Base-by-base conservation (phyloP, 768 basidiomycete genomes). In the Erythrobasidium yunnanense region DNA sequence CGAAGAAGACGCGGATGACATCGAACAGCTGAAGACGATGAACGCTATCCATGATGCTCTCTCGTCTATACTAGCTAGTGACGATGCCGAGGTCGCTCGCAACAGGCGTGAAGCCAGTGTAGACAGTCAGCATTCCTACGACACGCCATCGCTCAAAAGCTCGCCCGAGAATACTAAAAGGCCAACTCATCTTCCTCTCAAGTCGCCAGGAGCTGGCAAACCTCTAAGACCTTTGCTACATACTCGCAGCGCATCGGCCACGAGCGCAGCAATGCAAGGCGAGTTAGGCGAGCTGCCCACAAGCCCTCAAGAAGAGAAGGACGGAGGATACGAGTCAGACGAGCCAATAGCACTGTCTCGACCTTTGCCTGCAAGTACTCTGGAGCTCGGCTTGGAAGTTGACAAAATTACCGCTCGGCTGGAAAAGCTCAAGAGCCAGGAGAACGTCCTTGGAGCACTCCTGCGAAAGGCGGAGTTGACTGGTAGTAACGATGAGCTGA, bases 11-110 rank as follows among this genome's bases (percentile, higher is more conserved):
- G 68, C 71, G 4, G 78, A 85, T 51, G 81, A 84, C 52, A 84
- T 83, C 51, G 86, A 78, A 18, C 79, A 93, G 75, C 83, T 86
- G 55, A 81, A 86, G 70, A 81, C 90, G 38, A 95, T 97, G 84
- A 90, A 91, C 71, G 92, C 93, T 1, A 95, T 97, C 20, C 90
- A 91, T 72, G 91, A 91, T 6, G 95, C 95, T 2, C 79, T 99
- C 68, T 91, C 88, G 8, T 89, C 93, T 74, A 96, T 99, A 74
- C 91, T 99, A 72, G 89, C 90, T 1, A 80, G 86, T 42, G 88
- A 93, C 84, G 34, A n/a, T 27, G 18, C 42, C 22, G 38, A 7
- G n/a, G 20, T 15, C 8, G 20, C 4, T 6, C 38, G 5, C 3
- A 4, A 17, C 17, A 35, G 7, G 27, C 4, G 13, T 35, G 34